Percentiles rank a stretch among this genome's conserved stretches.
These are phyloP conservation scores for Sugiyamaella grinbergsii DNA, from an alignment of 1,139 yeast genomes.

Conservation along the genomic window DNA sequence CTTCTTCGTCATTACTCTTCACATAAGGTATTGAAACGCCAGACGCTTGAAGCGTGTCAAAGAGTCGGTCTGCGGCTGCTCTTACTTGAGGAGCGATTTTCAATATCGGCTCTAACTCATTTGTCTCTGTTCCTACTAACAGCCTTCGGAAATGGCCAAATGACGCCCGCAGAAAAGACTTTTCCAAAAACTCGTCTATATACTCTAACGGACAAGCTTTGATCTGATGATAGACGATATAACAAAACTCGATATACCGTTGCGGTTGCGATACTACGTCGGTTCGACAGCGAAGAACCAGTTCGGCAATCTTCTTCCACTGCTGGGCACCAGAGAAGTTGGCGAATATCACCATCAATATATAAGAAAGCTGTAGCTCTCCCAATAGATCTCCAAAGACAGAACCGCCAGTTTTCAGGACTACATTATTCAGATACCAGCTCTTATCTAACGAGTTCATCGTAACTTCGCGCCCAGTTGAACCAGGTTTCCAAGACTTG, in stretches of 20 bases:
- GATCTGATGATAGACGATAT: conserved; percentile 40
- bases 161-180: conserved; percentile 27
- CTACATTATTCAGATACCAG: conserved; percentile 44
- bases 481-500: conserved; percentile 43
- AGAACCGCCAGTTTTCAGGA: conserved; percentile 28
- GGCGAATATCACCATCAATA: conserved; percentile 46
- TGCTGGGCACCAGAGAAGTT: conserved; percentile 51
- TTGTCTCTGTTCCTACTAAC: conserved; percentile 5
- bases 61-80: conserved; percentile 21
- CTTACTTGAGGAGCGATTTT: conserved; percentile 19
- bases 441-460: conserved; percentile 49
- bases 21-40: conserved; percentile 16
- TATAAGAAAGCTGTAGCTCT: conserved; percentile 47
- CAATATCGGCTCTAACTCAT: conserved; percentile 17
- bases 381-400: conserved; percentile 40
- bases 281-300: conserved; percentile 41
- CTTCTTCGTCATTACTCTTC: conserved; percentile 6
- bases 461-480: conserved; percentile 42
- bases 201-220: conserved; percentile 46
- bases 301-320: conserved; percentile 47
- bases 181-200: conserved; percentile 41
- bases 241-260: conserved; percentile 37
- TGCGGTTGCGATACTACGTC: conserved; percentile 24
- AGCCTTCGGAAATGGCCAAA: conserved; percentile 27
- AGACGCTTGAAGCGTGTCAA: conserved; percentile 18